A percentile compares a stretch with the other conserved stretches of the same genome.
Conservation (phyloP, 208 protist genomes). For the Acanthamoeba lenticulata region DNA sequence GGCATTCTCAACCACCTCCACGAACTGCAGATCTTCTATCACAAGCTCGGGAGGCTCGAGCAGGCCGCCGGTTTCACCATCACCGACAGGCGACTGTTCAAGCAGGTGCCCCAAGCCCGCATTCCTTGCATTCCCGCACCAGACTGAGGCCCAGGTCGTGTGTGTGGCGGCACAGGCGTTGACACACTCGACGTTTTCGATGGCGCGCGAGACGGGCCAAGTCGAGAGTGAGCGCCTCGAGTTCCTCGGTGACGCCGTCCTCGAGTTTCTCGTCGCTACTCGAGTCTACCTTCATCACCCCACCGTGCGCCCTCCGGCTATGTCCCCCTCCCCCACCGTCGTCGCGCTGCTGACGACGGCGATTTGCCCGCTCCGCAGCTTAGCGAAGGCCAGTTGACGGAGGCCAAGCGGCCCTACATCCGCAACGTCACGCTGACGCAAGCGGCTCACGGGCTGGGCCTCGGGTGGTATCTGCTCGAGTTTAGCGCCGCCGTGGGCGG, state of each 20-base stretch:
- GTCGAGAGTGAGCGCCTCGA: constrained; percentile 19
- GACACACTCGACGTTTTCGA: constrained; percentile 20
- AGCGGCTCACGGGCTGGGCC: not conserved
- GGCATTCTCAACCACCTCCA: constrained; percentile 29
- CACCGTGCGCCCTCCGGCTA: not conserved
- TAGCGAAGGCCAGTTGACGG: constrained; percentile 6
- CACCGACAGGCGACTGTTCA: not conserved
- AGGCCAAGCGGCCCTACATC: not conserved
- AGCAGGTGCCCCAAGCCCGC: not conserved
- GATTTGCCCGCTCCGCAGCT: not conserved
- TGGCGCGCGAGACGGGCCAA: not conserved
- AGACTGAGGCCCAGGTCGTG: not conserved
- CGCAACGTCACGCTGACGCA: not conserved
- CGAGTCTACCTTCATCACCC: not conserved
- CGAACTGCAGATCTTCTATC: constrained; percentile 4
- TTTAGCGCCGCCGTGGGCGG: not conserved
- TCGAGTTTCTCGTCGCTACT: constrained; percentile 14
- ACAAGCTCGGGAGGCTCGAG: not conserved
- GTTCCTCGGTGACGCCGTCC: constrained; percentile 50
- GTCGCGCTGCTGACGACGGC: not conserved
- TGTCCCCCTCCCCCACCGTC: not conserved
- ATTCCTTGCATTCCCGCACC: too few relatives aligned
- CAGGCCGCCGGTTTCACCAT: not conserved
- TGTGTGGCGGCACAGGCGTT: not conserved
- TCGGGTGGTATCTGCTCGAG: not conserved